A percentile compares a stretch with the other conserved stretches of the same genome.
phyloP scores from a whole-genome alignment of 352 stramenopile species.

The Pythium graminicola region DNA sequence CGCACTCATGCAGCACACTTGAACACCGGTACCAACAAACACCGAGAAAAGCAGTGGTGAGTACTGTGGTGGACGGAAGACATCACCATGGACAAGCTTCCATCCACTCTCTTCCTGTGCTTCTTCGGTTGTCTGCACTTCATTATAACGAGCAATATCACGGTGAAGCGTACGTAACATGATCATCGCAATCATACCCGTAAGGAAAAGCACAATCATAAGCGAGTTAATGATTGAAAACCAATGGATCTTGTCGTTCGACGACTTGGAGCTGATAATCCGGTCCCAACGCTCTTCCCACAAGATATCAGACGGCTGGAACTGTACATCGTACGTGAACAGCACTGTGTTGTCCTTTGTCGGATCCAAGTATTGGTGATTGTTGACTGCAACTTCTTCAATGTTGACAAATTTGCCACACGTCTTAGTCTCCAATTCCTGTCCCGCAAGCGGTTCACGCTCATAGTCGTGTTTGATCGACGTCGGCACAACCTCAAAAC shows the following conservation, averaged over 20 bases:
- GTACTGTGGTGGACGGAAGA: slow-evolving; percentile 96
- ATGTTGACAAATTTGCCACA: slow-evolving; percentile 88
- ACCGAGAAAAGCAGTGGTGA: slow-evolving; percentile 94
- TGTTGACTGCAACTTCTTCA: slow-evolving; percentile 68
- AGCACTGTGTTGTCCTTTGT: slow-evolving; percentile 82
- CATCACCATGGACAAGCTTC: slow-evolving; percentile 96
- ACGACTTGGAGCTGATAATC: slow-evolving; percentile 95
- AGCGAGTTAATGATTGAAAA: slow-evolving; percentile 99
- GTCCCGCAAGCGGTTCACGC: slow-evolving; percentile 70
- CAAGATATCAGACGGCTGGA: slow-evolving; percentile 89
- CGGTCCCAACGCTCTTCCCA: slow-evolving; percentile 99
- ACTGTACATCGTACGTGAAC: slow-evolving; percentile 99
- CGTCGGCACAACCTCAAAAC: slow-evolving; percentile 95
- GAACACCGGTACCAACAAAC: slow-evolving; percentile 92
- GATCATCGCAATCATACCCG: slow-evolving; percentile 99
- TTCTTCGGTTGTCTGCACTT: slow-evolving; percentile 92
- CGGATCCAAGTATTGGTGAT: slow-evolving; percentile 79
- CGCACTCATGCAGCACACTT: slow-evolving; percentile 95
- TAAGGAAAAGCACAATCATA: slow-evolving; percentile 99
- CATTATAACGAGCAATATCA: slow-evolving; percentile 97
- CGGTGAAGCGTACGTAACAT: slow-evolving; percentile 98
- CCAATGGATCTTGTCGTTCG: slow-evolving; percentile 99
- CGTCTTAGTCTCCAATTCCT: slow-evolving; percentile 75
- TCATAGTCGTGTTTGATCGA: slow-evolving; percentile 92
- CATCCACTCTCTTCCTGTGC: slow-evolving; percentile 94